These are phyloP conservation scores for Cercospora canescens DNA, from an alignment of 2,329 filamentous ascomycete genomes.

Conservation along the genomic window DNA sequence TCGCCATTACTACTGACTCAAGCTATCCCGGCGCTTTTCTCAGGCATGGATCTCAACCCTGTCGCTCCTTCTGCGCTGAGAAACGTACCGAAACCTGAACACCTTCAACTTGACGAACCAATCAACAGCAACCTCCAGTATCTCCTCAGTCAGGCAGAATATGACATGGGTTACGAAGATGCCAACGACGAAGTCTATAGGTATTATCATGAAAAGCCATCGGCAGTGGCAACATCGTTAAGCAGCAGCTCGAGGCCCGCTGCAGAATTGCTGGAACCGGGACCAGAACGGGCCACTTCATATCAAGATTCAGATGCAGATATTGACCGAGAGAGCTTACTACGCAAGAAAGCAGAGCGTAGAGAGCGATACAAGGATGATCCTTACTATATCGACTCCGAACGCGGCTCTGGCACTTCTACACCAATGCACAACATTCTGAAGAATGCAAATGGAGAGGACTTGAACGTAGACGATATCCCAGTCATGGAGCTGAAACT, in stretches of 20 bases:
- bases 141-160: slow-evolving; percentile 60
- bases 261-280: slow-evolving; percentile 44
- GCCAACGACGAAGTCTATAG: slow-evolving; percentile 47
- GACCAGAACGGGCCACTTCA: slow-evolving; percentile 36
- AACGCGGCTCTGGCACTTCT: slow-evolving; percentile 57
- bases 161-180: slow-evolving; percentile 43
- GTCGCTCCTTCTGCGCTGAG: slow-evolving; percentile 79
- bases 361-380: slow-evolving; percentile 85
- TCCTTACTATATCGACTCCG: slow-evolving; percentile 80
- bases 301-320: slow-evolving; percentile 51
- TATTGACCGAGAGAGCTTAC: slow-evolving; percentile 73
- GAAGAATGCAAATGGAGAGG: slow-evolving; percentile 66
- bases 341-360: slow-evolving; percentile 73
- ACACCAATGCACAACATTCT: slow-evolving; percentile 79
- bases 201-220: slow-evolving; percentile 47
- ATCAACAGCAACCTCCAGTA: slow-evolving; percentile 74
- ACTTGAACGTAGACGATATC: slow-evolving; percentile 89
- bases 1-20: slow-evolving; percentile 84
- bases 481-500: slow-evolving; percentile 92
- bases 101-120: slow-evolving; percentile 75
- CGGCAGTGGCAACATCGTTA: slow-evolving; percentile 19
- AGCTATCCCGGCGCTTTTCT: slow-evolving; percentile 84
- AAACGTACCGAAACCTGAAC: slow-evolving; percentile 78
- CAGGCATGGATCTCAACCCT: slow-evolving; percentile 85
- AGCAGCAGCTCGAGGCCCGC: slow-evolving; percentile 36